These are phyloP conservation scores for Austroboletus festivus DNA, from an alignment of 768 basidiomycete species.

Conservation along the genomic window DNA sequence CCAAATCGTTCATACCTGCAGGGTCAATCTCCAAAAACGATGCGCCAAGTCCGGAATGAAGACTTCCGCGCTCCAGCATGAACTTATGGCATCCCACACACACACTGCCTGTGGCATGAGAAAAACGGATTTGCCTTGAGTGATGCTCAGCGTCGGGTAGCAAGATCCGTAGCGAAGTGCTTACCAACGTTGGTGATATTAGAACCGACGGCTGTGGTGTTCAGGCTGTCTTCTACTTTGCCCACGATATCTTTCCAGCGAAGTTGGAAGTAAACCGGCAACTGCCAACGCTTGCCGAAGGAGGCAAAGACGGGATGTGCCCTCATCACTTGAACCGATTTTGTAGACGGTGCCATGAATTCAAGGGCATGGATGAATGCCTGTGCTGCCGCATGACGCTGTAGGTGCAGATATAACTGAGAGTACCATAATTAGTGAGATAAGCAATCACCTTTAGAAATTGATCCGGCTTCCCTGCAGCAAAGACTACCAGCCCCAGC, in stretches of 20 bases:
- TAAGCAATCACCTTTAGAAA: slow-evolving; percentile 69
- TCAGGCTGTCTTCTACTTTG: slow-evolving; percentile 67
- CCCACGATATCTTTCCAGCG: slow-evolving; percentile 93
- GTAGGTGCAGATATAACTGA: slow-evolving; percentile 2
- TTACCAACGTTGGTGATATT: slow-evolving; percentile 38
- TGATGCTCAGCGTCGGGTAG: slow-evolving; percentile 1
- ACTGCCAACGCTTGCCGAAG: slow-evolving; percentile 89
- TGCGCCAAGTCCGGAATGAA: slow-evolving; percentile 79
- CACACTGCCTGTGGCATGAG: slow-evolving; percentile 63
- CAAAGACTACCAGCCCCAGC: slow-evolving; percentile 78
- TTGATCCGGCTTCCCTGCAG: slow-evolving; percentile 88
- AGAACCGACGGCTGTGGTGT: slow-evolving; percentile 40
- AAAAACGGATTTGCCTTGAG: slow-evolving; percentile 37
- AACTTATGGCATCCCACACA: slow-evolving; percentile 67
- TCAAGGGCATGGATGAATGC: slow-evolving; percentile 83
- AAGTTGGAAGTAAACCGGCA: slow-evolving; percentile 95
- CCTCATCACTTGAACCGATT: slow-evolving; percentile 70
- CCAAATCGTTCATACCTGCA: slow-evolving; percentile 60
- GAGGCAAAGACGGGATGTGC: slow-evolving; percentile 62
- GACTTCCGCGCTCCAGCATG: slow-evolving; percentile 85
- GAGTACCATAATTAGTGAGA: neutral
- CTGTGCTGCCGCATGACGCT: slow-evolving; percentile 86
- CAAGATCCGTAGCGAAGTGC: neutral
- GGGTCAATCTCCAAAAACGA: slow-evolving; percentile 87
- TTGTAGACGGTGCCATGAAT: slow-evolving; percentile 71